Conservation (phyloP, 331 rosid species). For the Spiraea crenata region DNA sequence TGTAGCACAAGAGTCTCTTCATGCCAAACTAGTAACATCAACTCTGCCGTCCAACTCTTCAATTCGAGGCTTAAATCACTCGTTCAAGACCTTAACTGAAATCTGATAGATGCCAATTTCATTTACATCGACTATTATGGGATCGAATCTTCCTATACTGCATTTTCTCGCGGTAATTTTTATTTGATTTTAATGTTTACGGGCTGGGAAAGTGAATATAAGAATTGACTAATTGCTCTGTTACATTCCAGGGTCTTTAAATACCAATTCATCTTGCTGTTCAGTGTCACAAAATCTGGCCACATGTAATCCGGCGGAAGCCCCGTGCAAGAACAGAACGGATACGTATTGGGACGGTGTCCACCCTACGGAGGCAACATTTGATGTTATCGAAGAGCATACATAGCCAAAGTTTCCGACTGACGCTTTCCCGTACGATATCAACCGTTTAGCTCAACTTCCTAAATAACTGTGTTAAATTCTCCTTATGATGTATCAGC, state of each 20-base stretch:
- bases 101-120: neutral
- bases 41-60: constrained; percentile 27
- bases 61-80: constrained; percentile 20
- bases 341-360: constrained; percentile 26
- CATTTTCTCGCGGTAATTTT: too few relatives aligned
- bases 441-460: constrained; percentile 8
- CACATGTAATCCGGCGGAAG: neutral
- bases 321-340: constrained; percentile 13
- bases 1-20: neutral
- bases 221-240: too few relatives aligned
- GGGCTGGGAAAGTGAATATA: too few relatives aligned
- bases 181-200: too few relatives aligned
- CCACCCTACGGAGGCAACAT: constrained; percentile 24
- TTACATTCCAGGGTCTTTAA: neutral
- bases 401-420: neutral
- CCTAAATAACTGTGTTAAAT: too few relatives aligned
- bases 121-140: constrained; percentile 19
- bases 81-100: constrained; percentile 12
- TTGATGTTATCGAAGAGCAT: constrained; percentile 8
- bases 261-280: too few relatives aligned
- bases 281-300: too few relatives aligned
- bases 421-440: constrained; percentile 26
- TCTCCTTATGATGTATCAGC: too few relatives aligned
- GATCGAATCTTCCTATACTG: neutral
- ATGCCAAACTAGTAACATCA: constrained; percentile 12